A percentile compares a stretch with the other conserved stretches of the same genome.
Conservation (phyloP, 2,329 filamentous ascomycete genomes). For the Chaetomium sp. region DNA sequence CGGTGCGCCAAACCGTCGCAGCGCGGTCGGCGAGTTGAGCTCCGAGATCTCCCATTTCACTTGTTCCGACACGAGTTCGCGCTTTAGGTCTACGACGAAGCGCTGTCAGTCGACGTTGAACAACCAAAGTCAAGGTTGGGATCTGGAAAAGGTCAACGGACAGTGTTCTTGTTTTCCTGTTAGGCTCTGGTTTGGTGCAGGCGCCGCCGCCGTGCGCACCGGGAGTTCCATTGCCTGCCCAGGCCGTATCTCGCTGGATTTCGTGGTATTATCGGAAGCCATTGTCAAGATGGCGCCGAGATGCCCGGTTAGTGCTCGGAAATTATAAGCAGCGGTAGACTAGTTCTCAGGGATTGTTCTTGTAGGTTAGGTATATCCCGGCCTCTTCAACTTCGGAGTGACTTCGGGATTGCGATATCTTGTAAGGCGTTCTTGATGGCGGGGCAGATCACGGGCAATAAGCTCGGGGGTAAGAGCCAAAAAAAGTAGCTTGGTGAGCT, state of each 20-base stretch:
- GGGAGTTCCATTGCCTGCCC: conserved; percentile 23
- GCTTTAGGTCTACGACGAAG: conserved; percentile 76
- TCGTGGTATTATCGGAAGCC: conserved; percentile 17
- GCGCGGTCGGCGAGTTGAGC: conserved; percentile 89
- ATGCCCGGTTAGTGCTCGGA: neutral
- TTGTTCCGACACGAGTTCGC: conserved; percentile 89
- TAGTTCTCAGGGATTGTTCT: neutral
- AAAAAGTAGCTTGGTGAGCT: neutral
- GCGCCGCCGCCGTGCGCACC: conserved; percentile 18
- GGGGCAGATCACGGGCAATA: conserved; percentile 7
- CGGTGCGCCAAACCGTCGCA: conserved; percentile 92
- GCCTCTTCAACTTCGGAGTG: neutral
- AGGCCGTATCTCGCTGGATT: conserved; percentile 17
- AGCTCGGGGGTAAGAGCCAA: neutral
- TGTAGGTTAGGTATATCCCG: neutral
- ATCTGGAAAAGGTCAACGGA: conserved; percentile 48
- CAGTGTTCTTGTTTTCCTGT: conserved; percentile 99
- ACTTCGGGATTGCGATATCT: conserved; percentile 2
- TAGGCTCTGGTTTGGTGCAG: conserved; percentile 54
- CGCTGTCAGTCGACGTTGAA: conserved; percentile 3
- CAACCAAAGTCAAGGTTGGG: neutral
- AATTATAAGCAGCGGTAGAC: neutral
- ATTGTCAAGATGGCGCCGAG: conserved; percentile 13
- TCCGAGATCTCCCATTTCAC: conserved; percentile 88
- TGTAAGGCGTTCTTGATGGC: neutral